These are phyloP conservation scores for Rhizopus stolonifer DNA, from an alignment of 371 early-diverging fungal genomes.

Conservation along the genomic window DNA sequence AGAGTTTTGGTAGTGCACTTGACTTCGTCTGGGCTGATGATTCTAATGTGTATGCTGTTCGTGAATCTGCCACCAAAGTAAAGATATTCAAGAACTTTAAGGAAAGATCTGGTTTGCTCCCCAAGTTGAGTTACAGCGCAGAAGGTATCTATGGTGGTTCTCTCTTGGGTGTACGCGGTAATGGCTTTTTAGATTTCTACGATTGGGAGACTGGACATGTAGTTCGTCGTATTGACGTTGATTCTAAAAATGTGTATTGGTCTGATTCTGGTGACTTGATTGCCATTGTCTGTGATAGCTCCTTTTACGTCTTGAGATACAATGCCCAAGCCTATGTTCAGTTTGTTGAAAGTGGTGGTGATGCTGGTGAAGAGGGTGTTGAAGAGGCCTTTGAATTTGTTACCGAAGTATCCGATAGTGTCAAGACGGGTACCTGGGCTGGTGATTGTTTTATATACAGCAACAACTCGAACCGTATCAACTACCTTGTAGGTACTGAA, in stretches of 20 bases:
- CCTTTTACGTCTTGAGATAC: slow-evolving; percentile 90
- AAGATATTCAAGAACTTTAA: slow-evolving; percentile 93
- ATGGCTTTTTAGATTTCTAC: slow-evolving; percentile 87
- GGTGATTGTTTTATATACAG: slow-evolving; percentile 98
- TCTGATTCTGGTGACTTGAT: slow-evolving; percentile 92
- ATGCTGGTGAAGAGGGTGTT: slow-evolving; percentile 88
- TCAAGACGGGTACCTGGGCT: slow-evolving; percentile 94
- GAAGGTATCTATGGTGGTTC: slow-evolving; percentile 95
- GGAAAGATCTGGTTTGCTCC: slow-evolving; percentile 70
- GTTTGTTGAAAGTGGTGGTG: slow-evolving; percentile 72
- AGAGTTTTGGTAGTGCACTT: slow-evolving; percentile 92
- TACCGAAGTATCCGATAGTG: slow-evolving; percentile 86
- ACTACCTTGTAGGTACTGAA: slow-evolving; percentile 93
- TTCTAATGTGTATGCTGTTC: slow-evolving; percentile 94
- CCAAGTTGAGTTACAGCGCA: slow-evolving; percentile 74
- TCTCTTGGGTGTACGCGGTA: slow-evolving; percentile 85
- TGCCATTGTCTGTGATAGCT: slow-evolving; percentile 89
- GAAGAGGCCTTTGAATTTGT: slow-evolving; percentile 95
- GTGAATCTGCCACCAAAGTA: slow-evolving; percentile 84
- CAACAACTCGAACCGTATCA: slow-evolving; percentile 84
- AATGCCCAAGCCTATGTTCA: slow-evolving; percentile 82
- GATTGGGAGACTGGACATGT: slow-evolving; percentile 94
- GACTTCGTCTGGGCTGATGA: slow-evolving; percentile 98
- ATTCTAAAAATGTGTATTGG: slow-evolving; percentile 87
- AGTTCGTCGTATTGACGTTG: slow-evolving; percentile 94